Conservation (phyloP, 2,329 filamentous ascomycete genomes). For the Allantophomopsis cytisporea region DNA sequence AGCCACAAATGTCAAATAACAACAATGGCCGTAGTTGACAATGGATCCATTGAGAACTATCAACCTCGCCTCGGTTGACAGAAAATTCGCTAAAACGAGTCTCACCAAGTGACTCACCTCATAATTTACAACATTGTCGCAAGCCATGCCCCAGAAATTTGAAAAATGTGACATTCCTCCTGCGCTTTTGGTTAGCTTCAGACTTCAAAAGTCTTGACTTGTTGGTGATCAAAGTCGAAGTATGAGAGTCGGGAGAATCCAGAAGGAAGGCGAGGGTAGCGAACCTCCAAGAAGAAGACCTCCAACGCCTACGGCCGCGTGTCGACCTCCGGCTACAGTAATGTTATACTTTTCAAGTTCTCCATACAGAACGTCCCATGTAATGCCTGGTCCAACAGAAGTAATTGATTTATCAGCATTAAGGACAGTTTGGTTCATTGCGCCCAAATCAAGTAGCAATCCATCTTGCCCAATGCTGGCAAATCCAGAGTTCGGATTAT, state of each 20-base stretch:
- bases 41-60: too few species aligned
- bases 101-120: too few species aligned
- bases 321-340: slow-evolving; percentile 19
- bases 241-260: too few species aligned
- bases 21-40: too few species aligned
- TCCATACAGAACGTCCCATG: slow-evolving; percentile 22
- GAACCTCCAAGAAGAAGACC: slow-evolving; percentile 23
- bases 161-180: slow-evolving; percentile 3
- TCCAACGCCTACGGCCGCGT: slow-evolving; percentile 20
- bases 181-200: too few species aligned
- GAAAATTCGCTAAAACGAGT: too few species aligned
- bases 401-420: slow-evolving; percentile 13
- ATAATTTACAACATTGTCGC: too few species aligned
- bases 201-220: too few species aligned
- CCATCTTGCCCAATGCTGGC: slow-evolving; percentile 28
- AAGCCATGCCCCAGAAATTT: slow-evolving; percentile 27
- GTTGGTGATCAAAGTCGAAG: background rate
- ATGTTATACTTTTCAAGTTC: slow-evolving; percentile 16
- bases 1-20: too few species aligned
- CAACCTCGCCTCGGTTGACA: too few species aligned
- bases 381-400: slow-evolving; percentile 18
- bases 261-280: too few species aligned
- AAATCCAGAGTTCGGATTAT: slow-evolving; percentile 37
- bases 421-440: background rate
- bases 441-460: slow-evolving; percentile 29